Conservation (phyloP, 2,329 filamentous ascomycete genomes). For the Nemania sp. region DNA sequence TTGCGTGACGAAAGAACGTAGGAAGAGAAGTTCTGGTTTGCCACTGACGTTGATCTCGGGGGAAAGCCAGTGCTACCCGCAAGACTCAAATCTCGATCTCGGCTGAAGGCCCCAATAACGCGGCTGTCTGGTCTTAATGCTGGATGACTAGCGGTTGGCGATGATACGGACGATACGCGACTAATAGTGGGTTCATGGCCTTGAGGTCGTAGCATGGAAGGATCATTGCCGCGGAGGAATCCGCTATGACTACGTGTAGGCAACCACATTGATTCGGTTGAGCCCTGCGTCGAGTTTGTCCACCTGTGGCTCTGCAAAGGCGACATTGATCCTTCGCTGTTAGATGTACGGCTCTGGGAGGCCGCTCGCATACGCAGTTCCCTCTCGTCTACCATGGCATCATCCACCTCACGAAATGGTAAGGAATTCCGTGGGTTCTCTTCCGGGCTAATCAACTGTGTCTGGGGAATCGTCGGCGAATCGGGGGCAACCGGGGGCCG, state of each 20-base stretch:
- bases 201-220: constrained; percentile 21
- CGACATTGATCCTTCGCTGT: constrained; percentile 37
- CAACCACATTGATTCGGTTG: constrained; percentile 25
- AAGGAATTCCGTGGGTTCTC: constrained; percentile 22
- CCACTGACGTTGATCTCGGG: constrained; percentile 35
- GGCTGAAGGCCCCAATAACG: constrained; percentile 24
- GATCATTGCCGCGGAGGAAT: constrained; percentile 28
- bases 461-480: constrained; percentile 40
- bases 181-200: constrained; percentile 22
- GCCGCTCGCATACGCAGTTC: constrained; percentile 35
- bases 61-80: constrained; percentile 31
- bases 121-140: constrained; percentile 32
- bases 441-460: constrained; percentile 34
- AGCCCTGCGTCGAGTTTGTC: constrained; percentile 41
- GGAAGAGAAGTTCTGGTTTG: constrained; percentile 25
- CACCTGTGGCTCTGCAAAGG: constrained; percentile 37
- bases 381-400: constrained; percentile 27
- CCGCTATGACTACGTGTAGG: constrained; percentile 29
- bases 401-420: constrained; percentile 22
- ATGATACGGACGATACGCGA: constrained; percentile 29
- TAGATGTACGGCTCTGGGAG: constrained; percentile 33
- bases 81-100: constrained; percentile 21
- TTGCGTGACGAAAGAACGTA: constrained; percentile 34
- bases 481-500: constrained; percentile 33
- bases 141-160: constrained; percentile 26